phyloP scores from a whole-genome alignment of 1,284 basidiomycete genomes.

The Ustilago bromivora region DNA sequence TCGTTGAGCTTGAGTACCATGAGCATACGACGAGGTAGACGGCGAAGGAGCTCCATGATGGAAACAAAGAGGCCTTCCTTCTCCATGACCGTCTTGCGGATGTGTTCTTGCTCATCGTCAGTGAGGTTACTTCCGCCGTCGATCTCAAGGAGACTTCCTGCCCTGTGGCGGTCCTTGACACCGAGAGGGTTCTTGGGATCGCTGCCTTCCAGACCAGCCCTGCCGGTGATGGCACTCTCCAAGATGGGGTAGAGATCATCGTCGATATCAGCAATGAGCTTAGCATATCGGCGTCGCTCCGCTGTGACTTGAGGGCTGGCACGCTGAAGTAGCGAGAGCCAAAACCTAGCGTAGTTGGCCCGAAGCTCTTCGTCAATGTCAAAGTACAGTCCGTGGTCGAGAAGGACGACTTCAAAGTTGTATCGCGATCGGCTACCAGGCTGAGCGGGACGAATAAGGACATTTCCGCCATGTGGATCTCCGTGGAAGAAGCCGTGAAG shows the following conservation, averaged over 20 bases:
- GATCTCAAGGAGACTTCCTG: conserved; percentile 62
- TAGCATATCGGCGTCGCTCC: conserved; percentile 63
- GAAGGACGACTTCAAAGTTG: conserved; percentile 68
- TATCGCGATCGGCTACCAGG: conserved; percentile 59
- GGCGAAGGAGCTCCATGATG: conserved; percentile 63
- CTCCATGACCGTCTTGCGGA: conserved; percentile 68
- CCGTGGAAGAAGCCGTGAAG: conserved; percentile 79
- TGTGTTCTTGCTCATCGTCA: conserved; percentile 67
- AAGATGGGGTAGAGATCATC: conserved; percentile 69
- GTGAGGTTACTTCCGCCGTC: conserved; percentile 53
- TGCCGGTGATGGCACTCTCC: conserved; percentile 68
- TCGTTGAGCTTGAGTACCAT: conserved; percentile 70
- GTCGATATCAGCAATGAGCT: conserved; percentile 66
- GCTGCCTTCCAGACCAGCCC: conserved; percentile 67
- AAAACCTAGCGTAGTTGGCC: conserved; percentile 68
- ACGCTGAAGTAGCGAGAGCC: conserved; percentile 65
- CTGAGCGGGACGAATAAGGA: conserved; percentile 77
- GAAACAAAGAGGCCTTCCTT: conserved; percentile 67
- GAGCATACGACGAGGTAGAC: conserved; percentile 67
- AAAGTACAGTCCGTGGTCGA: conserved; percentile 69
- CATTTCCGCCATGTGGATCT: conserved; percentile 76
- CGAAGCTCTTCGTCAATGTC: conserved; percentile 66
- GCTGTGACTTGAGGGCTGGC: conserved; percentile 59
- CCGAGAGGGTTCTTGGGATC: conserved; percentile 64
- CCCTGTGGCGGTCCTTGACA: conserved; percentile 59